Base-by-base conservation (phyloP, 805 yeast species). In the Suhomyces canberraensis region DNA sequence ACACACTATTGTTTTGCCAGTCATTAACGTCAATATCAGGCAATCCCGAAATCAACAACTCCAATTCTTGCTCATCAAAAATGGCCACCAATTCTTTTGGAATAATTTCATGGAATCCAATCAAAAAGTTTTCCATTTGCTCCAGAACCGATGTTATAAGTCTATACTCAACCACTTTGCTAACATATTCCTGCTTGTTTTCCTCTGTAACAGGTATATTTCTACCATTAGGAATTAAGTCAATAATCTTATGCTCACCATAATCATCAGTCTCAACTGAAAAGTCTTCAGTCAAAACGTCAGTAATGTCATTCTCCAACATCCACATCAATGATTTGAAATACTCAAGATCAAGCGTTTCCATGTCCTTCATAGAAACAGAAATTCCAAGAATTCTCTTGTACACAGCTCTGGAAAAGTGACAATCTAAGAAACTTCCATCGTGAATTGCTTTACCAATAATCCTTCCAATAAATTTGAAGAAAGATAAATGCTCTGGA, bases 11-110 rank as follows among this genome's bases (percentile, higher is more conserved):
- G 52, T 79, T 81, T 47, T 85, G 84, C 99, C 99, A 93, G 56
- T 93, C 99, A 48, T 81, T 87, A 15, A 91, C 91, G 63, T 88
- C 96, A 51, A 93, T 89, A 51, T 91, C 96, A 2, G 99, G 98
- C 50, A 93, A 69, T 3, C 99, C 99, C 24, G 95, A 84, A 28
- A 93, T 85, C 48, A 93, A 71, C 42, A 93, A 72, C 63, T 93
- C 99, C 39, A 93, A 69, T 58, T 93, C 99, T 52, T 90, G 95
- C 55, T 93, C 98, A 59, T 89, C 95, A 64, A 93, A 93, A 20
- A 91, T 84, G 0, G 91, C 69, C 29, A 93, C 79, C 42, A 88
- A 64, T 11, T 88, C 91, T 48, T 81, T 78, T 11, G 96, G 88
- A 46, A 93, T 85, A 20, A 93, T 79, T 42, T 90, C 95, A 54